Base-by-base conservation (phyloP, 73 alveolate genomes). In the Stentor roeselii region DNA sequence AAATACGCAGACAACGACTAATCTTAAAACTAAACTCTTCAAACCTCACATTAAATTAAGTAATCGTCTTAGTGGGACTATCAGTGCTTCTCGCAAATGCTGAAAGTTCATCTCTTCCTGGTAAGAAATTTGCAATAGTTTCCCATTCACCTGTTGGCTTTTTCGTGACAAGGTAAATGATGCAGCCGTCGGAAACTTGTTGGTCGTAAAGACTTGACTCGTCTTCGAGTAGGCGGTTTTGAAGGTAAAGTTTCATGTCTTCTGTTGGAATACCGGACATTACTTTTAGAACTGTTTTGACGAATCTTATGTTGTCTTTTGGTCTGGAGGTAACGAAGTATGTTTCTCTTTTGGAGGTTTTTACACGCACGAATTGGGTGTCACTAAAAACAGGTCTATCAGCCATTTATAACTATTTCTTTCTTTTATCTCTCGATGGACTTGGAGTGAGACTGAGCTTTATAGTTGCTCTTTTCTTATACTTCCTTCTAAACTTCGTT, bases 171-270 rank as follows among this genome's bases (percentile, higher is more conserved):
- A 67, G 41, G 41, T 21, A 67, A 67, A 67, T n/a, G 14, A 67
- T 32, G 37, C 41, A 21, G 21, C 37, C 80, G 41, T 67, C 37
- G 11, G 50, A 36, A 21, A 67, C 80, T 67, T 67, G 80, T 40
- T 67, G 80, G 2, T 67, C 80, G 34, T 67, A 67, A 1, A 67
- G 34, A 32, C 50, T 67, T 2, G 80, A 67, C 21, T 21, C 80
- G 34, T 67, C 80, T 67, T 67, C 80, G 14, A 67, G 41, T 27
- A 67, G 80, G n/a, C 80, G 80, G 34, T 67, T 67, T 67, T 21
- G 15, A 67, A 67, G n/a, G 80, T 67, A 67, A 30, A 67, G 80
- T 40, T 67, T 67, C 80, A 67, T 67, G 14, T 67, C 80, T 67
- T 67, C 80, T 27, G 34, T 40, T 67, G 80, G 80, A 21, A 67